phyloP scores from a whole-genome alignment of 306 rosid genomes.

The Cucumis cinereus region DNA sequence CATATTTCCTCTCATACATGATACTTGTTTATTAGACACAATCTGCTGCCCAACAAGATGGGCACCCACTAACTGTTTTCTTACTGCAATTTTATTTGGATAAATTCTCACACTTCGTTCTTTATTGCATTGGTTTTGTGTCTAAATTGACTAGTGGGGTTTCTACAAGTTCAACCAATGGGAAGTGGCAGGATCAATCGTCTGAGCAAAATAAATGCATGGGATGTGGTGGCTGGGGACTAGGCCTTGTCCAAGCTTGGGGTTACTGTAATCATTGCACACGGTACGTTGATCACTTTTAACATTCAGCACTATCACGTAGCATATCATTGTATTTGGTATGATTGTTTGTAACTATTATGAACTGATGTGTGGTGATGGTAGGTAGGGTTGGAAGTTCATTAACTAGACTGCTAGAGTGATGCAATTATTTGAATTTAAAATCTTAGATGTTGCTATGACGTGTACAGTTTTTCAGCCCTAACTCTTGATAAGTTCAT shows the following conservation, averaged over 20 bases:
- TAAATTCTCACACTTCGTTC: background rate
- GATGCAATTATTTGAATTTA: background rate
- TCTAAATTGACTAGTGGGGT: slow-evolving; percentile 3
- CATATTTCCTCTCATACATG: background rate
- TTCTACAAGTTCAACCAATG: slow-evolving; percentile 11
- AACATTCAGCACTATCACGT: background rate
- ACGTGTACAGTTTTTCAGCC: background rate
- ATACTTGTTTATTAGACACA: background rate
- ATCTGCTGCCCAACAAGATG: background rate
- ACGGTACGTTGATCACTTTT: slow-evolving; percentile 29
- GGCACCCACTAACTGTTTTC: background rate
- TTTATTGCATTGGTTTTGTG: slow-evolving; percentile 2
- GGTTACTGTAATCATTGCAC: slow-evolving; percentile 90
- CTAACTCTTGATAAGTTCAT: background rate
- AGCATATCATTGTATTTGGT: background rate
- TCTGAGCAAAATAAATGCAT: slow-evolving; percentile 42
- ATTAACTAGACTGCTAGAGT: background rate
- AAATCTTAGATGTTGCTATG: background rate
- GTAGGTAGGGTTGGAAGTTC: background rate
- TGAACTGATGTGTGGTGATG: background rate
- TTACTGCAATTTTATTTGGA: background rate
- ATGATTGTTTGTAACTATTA: background rate
- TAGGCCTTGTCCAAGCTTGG: slow-evolving; percentile 80
- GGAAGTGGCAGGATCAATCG: slow-evolving; percentile 23
- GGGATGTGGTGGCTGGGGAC: slow-evolving; percentile 90